Conservation (phyloP, 208 protist species). For the Crithidia acanthocephali region DNA sequence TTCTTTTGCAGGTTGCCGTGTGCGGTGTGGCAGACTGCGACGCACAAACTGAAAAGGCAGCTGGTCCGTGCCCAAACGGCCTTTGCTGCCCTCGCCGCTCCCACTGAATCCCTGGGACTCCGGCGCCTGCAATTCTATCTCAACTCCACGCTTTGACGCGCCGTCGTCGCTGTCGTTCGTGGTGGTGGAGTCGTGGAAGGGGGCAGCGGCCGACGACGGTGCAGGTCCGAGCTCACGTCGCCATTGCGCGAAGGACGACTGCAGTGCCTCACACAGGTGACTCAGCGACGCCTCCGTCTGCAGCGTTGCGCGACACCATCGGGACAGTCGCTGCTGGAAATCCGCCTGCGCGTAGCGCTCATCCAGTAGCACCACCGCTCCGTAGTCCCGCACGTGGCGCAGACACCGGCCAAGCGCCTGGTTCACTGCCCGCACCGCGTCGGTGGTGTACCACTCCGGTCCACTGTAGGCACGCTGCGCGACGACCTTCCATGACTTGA, state of each 20-base stretch:
- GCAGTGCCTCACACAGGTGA: constrained; percentile 18
- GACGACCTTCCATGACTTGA: constrained; percentile 59
- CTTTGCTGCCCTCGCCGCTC: neutral
- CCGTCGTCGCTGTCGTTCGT: neutral
- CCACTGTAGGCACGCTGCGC: constrained; percentile 76
- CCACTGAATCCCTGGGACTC: neutral
- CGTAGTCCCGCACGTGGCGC: constrained; percentile 94
- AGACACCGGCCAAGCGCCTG: constrained; percentile 97
- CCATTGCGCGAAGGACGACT: constrained; percentile 17
- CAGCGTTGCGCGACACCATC: constrained; percentile 62
- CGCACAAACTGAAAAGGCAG: constrained; percentile 30
- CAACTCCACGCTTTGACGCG: neutral
- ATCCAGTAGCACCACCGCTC: constrained; percentile 94
- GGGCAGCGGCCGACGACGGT: no score
- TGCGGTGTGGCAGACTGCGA: constrained; percentile 3
- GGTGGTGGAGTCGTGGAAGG: no score
- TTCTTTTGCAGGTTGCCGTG: neutral
- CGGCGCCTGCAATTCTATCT: neutral
- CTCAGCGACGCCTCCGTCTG: constrained; percentile 30
- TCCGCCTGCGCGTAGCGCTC: constrained; percentile 67
- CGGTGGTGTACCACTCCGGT: constrained; percentile 88
- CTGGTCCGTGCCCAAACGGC: constrained; percentile 25
- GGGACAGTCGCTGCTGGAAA: constrained; percentile 45
- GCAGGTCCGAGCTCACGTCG: constrained; percentile 9
- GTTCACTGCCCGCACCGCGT: constrained; percentile 95